Conservation (phyloP, 202 grass and related monocot genomes). For the Musa balbisiana region DNA sequence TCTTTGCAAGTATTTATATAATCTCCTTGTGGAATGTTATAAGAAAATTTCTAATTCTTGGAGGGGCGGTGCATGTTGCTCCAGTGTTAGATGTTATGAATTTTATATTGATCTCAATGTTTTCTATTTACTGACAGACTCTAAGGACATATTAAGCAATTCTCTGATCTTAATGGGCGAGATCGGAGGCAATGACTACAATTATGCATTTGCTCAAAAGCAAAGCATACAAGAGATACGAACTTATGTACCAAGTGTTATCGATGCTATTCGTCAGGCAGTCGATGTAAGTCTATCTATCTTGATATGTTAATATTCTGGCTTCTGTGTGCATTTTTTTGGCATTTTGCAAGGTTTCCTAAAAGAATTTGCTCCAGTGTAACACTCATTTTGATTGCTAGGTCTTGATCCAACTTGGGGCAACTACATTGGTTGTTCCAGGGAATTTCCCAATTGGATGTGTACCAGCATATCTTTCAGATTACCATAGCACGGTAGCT, state of each 20-base stretch:
- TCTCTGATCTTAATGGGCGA: constrained; percentile 84
- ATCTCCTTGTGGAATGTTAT: background rate
- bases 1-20: background rate
- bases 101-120: background rate
- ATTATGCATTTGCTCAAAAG: constrained; percentile 52
- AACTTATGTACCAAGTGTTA: constrained; percentile 58
- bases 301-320: background rate
- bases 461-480: constrained; percentile 14
- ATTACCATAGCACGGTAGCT: constrained; percentile 7
- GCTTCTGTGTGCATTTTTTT: background rate
- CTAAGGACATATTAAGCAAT: constrained; percentile 43
- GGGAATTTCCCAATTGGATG: constrained; percentile 32
- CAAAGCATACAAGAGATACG: constrained; percentile 55
- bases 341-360: background rate
- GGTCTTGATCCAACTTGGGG: constrained; percentile 7
- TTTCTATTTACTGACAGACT: constrained; percentile 5
- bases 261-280: constrained; percentile 43
- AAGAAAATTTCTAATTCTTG: background rate
- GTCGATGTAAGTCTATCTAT: constrained; percentile 32
- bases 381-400: background rate
- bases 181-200: constrained; percentile 96
- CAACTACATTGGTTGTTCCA: constrained; percentile 1
- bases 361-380: background rate
- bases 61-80: no score
- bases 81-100: background rate